Evolutionary conservation across 1,284 basidiomycete species (phyloP).

Genomic region (Puccinia brachypodii): DNA sequence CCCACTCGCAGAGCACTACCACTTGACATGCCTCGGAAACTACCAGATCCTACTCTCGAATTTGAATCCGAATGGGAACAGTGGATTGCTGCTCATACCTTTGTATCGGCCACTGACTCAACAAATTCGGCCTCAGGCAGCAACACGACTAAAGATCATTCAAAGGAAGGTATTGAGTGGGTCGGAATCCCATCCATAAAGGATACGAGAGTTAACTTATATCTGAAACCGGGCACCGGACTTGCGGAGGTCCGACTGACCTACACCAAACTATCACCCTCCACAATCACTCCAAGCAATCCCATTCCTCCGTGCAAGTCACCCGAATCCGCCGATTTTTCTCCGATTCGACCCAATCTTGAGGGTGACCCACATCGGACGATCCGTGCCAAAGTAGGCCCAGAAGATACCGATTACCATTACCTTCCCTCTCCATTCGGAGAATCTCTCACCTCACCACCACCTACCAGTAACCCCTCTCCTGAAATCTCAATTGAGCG

Average conservation of each 20-base stretch:
- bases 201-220: slow-evolving; percentile 30
- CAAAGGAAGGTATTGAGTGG: slow-evolving; percentile 42
- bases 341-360: background rate
- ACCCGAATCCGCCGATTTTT: slow-evolving; percentile 23
- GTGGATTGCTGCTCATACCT: slow-evolving; percentile 48
- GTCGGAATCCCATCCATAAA: slow-evolving; percentile 23
- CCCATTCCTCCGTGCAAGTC: background rate
- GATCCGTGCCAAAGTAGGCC: slow-evolving; percentile 28
- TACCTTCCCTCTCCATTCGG: background rate
- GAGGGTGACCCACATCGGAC: slow-evolving; percentile 41
- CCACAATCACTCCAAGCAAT: background rate
- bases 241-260: slow-evolving; percentile 46
- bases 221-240: slow-evolving; percentile 47
- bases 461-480: slow-evolving; percentile 5
- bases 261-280: background rate
- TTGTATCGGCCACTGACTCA: slow-evolving; percentile 40
- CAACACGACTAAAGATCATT: background rate
- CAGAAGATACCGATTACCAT: slow-evolving; percentile 11
- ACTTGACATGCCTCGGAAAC: slow-evolving; percentile 47
- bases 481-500: slow-evolving; percentile 17
- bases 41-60: slow-evolving; percentile 48
- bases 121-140: background rate
- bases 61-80: slow-evolving; percentile 49
- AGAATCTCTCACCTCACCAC: slow-evolving; percentile 15
- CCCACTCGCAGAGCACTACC: slow-evolving; percentile 49